Conservation (phyloP, 768 basidiomycete genomes). For the Auriculariales sp. region DNA sequence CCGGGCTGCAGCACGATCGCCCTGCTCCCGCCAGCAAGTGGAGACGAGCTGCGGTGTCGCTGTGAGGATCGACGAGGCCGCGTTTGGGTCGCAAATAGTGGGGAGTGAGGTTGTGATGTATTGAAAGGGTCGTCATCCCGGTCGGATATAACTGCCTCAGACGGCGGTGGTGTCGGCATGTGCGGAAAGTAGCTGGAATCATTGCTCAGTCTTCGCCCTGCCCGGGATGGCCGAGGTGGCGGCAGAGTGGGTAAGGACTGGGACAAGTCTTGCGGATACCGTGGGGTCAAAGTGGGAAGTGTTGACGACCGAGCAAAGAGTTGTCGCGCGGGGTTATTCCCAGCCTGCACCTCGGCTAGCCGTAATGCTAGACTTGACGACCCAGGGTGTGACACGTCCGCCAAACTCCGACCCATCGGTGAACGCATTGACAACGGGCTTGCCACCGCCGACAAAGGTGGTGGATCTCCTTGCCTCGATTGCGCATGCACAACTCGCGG, state of each 20-base stretch:
- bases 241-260: background rate
- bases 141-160: background rate
- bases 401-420: background rate
- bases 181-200: background rate
- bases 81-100: background rate
- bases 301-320: background rate
- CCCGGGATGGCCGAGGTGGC: background rate
- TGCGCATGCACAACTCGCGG: constrained; percentile 80
- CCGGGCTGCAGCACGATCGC: constrained; percentile 51
- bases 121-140: background rate
- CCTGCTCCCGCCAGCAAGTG: constrained; percentile 23
- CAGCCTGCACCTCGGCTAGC: constrained; percentile 41
- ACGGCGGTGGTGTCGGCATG: background rate
- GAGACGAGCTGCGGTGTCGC: background rate
- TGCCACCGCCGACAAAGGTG: constrained; percentile 15
- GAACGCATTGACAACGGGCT: constrained; percentile 7
- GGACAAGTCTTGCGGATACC: background rate
- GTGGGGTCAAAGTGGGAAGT: background rate
- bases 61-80: background rate
- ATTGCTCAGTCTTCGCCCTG: no score
- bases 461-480: constrained; percentile 46
- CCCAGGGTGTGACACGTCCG: constrained; percentile 6
- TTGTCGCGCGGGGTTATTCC: background rate
- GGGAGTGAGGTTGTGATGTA: background rate
- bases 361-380: constrained; percentile 19